Evolutionary conservation across 1,284 basidiomycete species (phyloP), one percentile per base, ranked within the genome.

Genomic region (Tausonia pullulans): DNA sequence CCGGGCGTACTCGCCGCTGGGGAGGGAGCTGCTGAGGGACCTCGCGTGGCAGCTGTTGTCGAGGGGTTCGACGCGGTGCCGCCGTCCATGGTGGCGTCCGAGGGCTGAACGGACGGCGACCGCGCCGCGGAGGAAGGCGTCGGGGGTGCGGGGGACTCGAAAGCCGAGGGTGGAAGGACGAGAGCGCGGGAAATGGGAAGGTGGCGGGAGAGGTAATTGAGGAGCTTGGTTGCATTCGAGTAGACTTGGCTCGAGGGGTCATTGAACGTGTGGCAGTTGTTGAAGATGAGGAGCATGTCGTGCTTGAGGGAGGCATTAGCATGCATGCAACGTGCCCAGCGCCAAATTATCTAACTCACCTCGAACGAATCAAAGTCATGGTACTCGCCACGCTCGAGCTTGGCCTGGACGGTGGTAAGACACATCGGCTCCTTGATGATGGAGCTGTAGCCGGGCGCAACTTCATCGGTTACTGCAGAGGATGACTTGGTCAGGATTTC

Each of bases 231-330:
- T 8, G 64, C 64, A 46, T 54, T 58, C 11, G 55, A 56, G 43
- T 50, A 40, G 27, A 65, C 61, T 39, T 56, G 55, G 9, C 55
- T 61, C 9, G 46, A 45, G 11, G 64, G 60, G 7, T 59, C 58
- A 49, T 65, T 65, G 64, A 65, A 65, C 13, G 60, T 45, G 8
- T 46, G 60, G 55, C 64, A 65, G 55, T 65, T 65, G 39, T 39
- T 27, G 40, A 65, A 65, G 49, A 65, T 60, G 11, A 58, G 60
- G 10, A 43, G 59, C 48, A 59, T 46, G 52, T 65, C 64, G 60
- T 52, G 27, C 64, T 65, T 16, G n/a, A 45, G 41, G n/a, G 16
- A 11, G 27, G 11, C 2, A 2, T 44, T 5, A 16, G 55, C 3
- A 9, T 3, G 39, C 27, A 40, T 9, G 45, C 1, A 13, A 8